Base-by-base conservation (phyloP, 768 basidiomycete species). In the Krasilnikovozyma curviuscula region DNA sequence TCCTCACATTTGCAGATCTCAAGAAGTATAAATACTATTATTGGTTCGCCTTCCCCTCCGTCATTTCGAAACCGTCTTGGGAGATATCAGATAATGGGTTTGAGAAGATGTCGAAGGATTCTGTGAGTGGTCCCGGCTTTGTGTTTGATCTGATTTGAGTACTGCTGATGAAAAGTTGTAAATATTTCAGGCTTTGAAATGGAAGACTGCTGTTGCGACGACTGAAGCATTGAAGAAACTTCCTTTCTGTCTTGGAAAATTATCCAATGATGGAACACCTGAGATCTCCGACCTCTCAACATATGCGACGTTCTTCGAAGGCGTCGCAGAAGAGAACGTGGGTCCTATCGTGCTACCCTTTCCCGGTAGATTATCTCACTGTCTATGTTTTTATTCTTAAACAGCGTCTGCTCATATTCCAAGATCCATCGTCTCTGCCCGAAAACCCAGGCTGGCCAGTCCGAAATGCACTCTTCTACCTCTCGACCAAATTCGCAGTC, bases 11-110 rank as follows among this genome's bases (percentile, higher is more conserved):
- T 57, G 84, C 93, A 0, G 93, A 98, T 65, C 77, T 98, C 56
- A 98, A 97, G 72, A 95, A 89, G 64, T 95, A 93, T 70, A 81
- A 79, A 56, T 97, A 86, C 62, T 88, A 79, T 59, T 95, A 95
- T 66, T 98, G 91, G 93, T 95, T 95, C 59, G 81, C 83, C 0
- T 93, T 95, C 63, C 91, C 93, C 2, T 85, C 89, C 0, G 78
- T 95, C 55, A 78, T 79, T 0, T 70, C 82, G 19, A 85, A 83
- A 56, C 88, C 93, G 7, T 75, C 80, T 5, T 95, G 89, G 89
- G 79, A 83, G 68, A 78, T 83, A 55, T 67, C 69, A 29, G 72
- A 70, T 6, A 59, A 65, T 10, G 80, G 78, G 0, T 81, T 81
- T 76, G 66, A 60, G 41, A 27, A 27, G 24, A n/a, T 21, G 19